Conservation (phyloP, 2,329 filamentous ascomycete species). For the Thermothelomyces thermophilus region DNA sequence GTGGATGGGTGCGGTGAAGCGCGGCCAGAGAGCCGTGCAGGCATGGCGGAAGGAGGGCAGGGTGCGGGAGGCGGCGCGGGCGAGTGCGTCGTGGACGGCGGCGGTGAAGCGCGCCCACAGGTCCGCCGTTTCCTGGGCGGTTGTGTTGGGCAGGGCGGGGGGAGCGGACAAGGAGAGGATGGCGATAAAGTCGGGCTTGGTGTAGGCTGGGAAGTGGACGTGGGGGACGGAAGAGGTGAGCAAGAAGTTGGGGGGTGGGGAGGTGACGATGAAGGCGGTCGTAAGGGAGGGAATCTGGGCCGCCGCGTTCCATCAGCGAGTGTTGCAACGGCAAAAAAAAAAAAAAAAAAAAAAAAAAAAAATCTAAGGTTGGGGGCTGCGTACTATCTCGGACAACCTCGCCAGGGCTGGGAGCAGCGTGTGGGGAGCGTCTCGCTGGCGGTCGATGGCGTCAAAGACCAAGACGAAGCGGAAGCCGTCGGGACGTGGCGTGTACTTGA, state of each 20-base stretch:
- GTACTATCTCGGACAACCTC: conserved; percentile 71
- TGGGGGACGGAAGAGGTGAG: conserved; percentile 65
- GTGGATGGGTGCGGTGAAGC: conserved; percentile 72
- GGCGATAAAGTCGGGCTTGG: conserved; percentile 67
- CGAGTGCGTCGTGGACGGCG: conserved; percentile 81
- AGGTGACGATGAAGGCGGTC: conserved; percentile 68
- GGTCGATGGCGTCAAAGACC: conserved; percentile 83
- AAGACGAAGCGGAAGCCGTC: conserved; percentile 61
- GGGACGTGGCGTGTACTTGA: conserved; percentile 40
- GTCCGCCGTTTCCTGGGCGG: conserved; percentile 51
- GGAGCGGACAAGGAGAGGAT: conserved; percentile 62
- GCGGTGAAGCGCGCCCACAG: conserved; percentile 76
- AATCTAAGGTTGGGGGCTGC: too few species aligned
- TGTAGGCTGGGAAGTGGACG: conserved; percentile 79
- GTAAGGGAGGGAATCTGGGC: conserved; percentile 69
- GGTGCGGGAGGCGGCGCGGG: conserved; percentile 72
- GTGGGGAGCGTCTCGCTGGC: conserved; percentile 69
- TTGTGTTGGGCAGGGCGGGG: conserved; percentile 44
- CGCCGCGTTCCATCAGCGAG: conserved; percentile 12
- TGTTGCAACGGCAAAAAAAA: background rate
- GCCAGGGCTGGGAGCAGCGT: conserved; percentile 77
- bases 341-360: background rate
- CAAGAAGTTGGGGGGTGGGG: conserved; percentile 62
- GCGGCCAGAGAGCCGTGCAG: conserved; percentile 72
- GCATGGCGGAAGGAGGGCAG: conserved; percentile 64